Evolutionary conservation across 306 rosid species (phyloP).

Genomic region (Citrullus mucosospermus): DNA sequence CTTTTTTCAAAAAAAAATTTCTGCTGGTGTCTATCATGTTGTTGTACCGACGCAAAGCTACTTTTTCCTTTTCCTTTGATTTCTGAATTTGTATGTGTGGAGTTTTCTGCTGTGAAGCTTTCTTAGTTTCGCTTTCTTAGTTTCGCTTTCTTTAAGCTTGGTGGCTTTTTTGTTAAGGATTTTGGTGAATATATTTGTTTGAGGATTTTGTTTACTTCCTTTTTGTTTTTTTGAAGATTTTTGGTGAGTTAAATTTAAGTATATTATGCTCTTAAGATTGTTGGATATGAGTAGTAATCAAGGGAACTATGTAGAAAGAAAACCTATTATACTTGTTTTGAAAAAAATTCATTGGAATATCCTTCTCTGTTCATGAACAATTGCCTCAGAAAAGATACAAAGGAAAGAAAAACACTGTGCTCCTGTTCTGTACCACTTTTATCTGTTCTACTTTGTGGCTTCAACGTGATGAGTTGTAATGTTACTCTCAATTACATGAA

Average conservation of each 20-base stretch:
- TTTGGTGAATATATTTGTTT: not conserved
- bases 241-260: not conserved
- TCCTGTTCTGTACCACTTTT: not conserved
- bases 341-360: not conserved
- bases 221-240: not conserved
- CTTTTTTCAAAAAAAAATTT: not conserved
- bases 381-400: not conserved
- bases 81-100: not conserved
- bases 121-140: not conserved
- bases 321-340: not conserved
- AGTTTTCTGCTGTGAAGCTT: not conserved
- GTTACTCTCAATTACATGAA: slow-evolving; percentile 6
- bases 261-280: not conserved
- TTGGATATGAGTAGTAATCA: not conserved
- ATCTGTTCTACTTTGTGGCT: not conserved
- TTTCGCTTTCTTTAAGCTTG: not conserved
- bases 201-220: not conserved
- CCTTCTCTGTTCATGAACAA: not conserved
- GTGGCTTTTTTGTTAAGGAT: not conserved
- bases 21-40: not conserved
- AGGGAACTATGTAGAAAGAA: not conserved
- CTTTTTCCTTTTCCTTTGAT: not conserved
- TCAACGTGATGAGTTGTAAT: slow-evolving; percentile 7
- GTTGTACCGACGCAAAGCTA: not conserved
- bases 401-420: not conserved